Conservation (phyloP, 2,329 filamentous ascomycete genomes). For the Colletotrichum sp. region DNA sequence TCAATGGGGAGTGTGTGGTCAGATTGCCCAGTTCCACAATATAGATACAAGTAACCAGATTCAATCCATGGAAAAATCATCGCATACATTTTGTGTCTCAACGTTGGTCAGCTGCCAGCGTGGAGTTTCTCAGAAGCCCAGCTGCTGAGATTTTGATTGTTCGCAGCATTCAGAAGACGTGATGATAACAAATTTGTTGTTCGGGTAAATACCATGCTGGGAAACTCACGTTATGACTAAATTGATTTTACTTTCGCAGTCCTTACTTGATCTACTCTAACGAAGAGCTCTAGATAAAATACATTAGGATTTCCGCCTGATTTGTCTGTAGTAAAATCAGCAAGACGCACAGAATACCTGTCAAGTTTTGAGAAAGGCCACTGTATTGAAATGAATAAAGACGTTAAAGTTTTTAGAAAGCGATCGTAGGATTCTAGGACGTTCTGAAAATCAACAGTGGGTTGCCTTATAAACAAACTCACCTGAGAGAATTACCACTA, state of each 20-base stretch:
- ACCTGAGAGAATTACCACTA: background rate
- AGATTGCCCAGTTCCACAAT: background rate
- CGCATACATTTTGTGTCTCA: background rate
- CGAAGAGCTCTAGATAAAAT: background rate
- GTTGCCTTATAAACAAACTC: background rate
- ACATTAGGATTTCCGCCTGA: background rate
- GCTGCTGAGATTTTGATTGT: background rate
- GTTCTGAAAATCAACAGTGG: background rate
- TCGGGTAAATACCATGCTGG: background rate
- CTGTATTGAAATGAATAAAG: background rate
- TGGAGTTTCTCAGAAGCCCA: background rate
- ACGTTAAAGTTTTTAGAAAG: background rate
- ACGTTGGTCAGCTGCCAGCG: background rate
- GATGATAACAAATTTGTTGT: background rate
- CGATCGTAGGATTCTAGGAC: background rate
- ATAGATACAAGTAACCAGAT: background rate
- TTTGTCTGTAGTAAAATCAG: background rate
- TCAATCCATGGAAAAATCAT: background rate
- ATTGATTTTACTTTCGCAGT: background rate
- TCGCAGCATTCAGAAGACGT: background rate
- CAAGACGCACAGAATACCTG: background rate
- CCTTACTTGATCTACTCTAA: background rate
- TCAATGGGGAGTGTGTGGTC: background rate
- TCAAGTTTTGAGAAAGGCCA: background rate
- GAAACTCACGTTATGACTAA: background rate